Conservation (phyloP, 1,139 yeast species). For the Kluyveromyces sp. region DNA sequence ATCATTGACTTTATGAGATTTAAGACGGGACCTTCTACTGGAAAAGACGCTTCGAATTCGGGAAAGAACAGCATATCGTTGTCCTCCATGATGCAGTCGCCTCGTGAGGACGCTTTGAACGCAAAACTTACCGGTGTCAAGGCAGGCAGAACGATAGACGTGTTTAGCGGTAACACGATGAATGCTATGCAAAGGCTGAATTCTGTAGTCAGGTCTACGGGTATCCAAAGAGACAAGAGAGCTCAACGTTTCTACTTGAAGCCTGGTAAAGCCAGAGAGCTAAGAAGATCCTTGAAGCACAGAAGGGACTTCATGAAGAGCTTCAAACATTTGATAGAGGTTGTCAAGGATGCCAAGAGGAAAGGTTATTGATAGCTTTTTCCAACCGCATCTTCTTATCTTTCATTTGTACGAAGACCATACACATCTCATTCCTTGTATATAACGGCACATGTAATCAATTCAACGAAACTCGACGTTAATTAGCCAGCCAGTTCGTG, state of each 20-base stretch:
- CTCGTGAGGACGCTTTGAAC: constrained; percentile 24
- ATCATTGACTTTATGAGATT: constrained; percentile 5
- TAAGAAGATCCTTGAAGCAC: constrained; percentile 39
- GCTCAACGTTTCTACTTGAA: constrained; percentile 41
- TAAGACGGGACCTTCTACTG: background rate
- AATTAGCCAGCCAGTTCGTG: background rate
- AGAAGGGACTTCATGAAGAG: constrained; percentile 44
- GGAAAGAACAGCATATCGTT: background rate
- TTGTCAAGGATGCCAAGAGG: constrained; percentile 47
- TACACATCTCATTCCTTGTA: too few species aligned
- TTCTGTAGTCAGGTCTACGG: constrained; percentile 33
- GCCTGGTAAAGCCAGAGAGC: constrained; percentile 42
- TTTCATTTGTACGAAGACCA: too few species aligned
- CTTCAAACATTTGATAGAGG: constrained; percentile 39
- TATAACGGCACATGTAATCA: constrained; percentile 4
- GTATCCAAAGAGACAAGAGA: constrained; percentile 33
- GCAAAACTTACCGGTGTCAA: constrained; percentile 36
- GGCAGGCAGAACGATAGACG: constrained; percentile 43
- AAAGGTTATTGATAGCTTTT: constrained; percentile 38
- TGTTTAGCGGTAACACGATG: constrained; percentile 34
- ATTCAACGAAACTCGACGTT: background rate
- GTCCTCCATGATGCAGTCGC: constrained; percentile 10
- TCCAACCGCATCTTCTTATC: too few species aligned
- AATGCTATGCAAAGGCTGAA: constrained; percentile 35
- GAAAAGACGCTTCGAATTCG: background rate